Evolutionary conservation across 495 filamentous ascomycete species (phyloP).

Genomic region (Talaromyces nanjingensis): DNA sequence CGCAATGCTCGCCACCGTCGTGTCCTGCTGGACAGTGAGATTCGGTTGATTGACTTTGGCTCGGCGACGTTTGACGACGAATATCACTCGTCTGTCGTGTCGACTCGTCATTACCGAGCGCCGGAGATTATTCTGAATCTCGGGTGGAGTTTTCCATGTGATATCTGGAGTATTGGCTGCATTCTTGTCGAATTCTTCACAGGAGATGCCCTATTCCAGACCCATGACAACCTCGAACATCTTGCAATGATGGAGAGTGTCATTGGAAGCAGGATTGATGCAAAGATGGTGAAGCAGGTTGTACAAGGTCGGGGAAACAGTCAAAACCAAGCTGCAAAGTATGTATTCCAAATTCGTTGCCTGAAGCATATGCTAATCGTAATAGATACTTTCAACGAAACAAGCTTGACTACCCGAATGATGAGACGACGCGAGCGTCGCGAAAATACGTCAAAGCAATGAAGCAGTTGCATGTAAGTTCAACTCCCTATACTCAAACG

Average conservation of each 20-base stretch:
- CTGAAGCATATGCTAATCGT: slow-evolving; percentile 10
- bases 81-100: slow-evolving; percentile 96
- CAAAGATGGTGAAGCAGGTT: slow-evolving; percentile 67
- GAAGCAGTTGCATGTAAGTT: slow-evolving; percentile 76
- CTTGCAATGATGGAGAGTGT: slow-evolving; percentile 99
- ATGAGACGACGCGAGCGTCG: slow-evolving; percentile 81
- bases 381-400: slow-evolving; percentile 76
- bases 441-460: slow-evolving; percentile 92
- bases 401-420: slow-evolving; percentile 81
- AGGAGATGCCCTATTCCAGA: slow-evolving; percentile 95
- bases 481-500: not conserved
- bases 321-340: slow-evolving; percentile 76
- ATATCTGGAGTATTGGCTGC: slow-evolving; percentile 99
- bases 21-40: slow-evolving; percentile 91
- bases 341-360: slow-evolving; percentile 26
- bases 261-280: slow-evolving; percentile 66
- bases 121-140: slow-evolving; percentile 96
- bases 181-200: slow-evolving; percentile 99
- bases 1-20: slow-evolving; percentile 79
- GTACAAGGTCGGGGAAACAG: slow-evolving; percentile 56
- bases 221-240: slow-evolving; percentile 96
- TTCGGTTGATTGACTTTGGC: slow-evolving; percentile 95
- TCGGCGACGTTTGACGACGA: slow-evolving; percentile 98
- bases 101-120: slow-evolving; percentile 90
- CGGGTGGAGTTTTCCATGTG: slow-evolving; percentile 96